Percentiles rank a stretch among this genome's conserved stretches.
Conservation (phyloP, 805 yeast species). For the Saccharomycopsis synnaedendra region DNA sequence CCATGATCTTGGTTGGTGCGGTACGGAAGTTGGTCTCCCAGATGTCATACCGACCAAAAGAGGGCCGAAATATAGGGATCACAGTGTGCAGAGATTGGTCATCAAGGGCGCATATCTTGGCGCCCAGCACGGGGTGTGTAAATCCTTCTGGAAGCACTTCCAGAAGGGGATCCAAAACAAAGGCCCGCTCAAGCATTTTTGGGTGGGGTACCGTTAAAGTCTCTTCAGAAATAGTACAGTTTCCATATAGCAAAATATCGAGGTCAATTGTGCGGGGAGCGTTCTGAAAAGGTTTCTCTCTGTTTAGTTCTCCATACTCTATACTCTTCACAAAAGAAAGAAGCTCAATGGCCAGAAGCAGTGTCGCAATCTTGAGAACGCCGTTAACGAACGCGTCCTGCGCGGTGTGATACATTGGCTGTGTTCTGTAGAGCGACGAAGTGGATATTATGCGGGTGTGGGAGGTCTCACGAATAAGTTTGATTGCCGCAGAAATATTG, state of each 20-base stretch:
- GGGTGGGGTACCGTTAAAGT: conserved; percentile 71
- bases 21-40: conserved; percentile 21
- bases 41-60: background rate
- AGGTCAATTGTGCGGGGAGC: conserved; percentile 91
- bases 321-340: conserved; percentile 55
- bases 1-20: conserved; percentile 63
- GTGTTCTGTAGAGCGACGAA: conserved; percentile 76
- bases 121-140: conserved; percentile 83
- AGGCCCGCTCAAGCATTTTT: conserved; percentile 78
- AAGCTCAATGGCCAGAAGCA: conserved; percentile 51
- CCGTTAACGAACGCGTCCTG: conserved; percentile 84
- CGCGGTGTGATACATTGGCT: conserved; percentile 82
- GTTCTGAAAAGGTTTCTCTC: conserved; percentile 74
- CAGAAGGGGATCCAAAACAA: conserved; percentile 81
- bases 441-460: conserved; percentile 42
- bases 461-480: conserved; percentile 43
- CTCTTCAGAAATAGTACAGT: conserved; percentile 10
- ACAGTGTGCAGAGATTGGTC: conserved; percentile 1
- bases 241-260: conserved; percentile 71
- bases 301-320: conserved; percentile 57
- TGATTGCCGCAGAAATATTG: conserved; percentile 62
- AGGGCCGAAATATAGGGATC: conserved; percentile 2
- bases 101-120: conserved; percentile 50
- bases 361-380: conserved; percentile 55
- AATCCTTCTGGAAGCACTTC: conserved; percentile 53